Conservation (phyloP, 2,329 filamentous ascomycete species). For the Paecilomyces niveus region DNA sequence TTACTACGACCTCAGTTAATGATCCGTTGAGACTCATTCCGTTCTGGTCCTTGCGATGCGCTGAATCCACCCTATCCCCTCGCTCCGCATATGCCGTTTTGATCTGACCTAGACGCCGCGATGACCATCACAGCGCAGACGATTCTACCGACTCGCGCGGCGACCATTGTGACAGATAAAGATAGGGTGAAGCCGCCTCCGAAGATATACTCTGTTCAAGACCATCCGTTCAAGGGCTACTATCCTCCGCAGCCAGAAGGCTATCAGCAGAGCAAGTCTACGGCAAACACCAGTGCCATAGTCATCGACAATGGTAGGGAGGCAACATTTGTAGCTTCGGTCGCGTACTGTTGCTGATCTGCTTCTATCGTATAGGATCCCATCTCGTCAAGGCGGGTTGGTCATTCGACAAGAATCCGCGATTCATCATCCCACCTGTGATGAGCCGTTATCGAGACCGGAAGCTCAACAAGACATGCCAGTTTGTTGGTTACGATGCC, state of each 20-base stretch:
- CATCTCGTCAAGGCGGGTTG: slow-evolving; percentile 86
- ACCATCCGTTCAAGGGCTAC: slow-evolving; percentile 56
- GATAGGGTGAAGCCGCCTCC: slow-evolving; percentile 49
- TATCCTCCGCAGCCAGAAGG: slow-evolving; percentile 57
- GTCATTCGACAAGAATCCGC: slow-evolving; percentile 82
- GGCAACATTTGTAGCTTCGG: slow-evolving; percentile 7
- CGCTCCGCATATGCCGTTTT: background rate
- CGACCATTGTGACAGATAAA: slow-evolving; percentile 37
- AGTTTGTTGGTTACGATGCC: slow-evolving; percentile 86
- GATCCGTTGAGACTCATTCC: background rate
- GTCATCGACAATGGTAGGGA: slow-evolving; percentile 90
- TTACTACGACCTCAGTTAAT: background rate
- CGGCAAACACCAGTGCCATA: slow-evolving; percentile 62
- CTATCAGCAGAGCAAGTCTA: slow-evolving; percentile 59
- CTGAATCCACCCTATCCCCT: slow-evolving; percentile 8
- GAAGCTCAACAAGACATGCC: slow-evolving; percentile 85
- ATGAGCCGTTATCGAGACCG: slow-evolving; percentile 94
- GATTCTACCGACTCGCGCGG: slow-evolving; percentile 29
- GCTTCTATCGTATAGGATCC: slow-evolving; percentile 55
- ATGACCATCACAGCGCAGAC: slow-evolving; percentile 39
- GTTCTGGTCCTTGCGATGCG: slow-evolving; percentile 12
- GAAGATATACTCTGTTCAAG: slow-evolving; percentile 47
- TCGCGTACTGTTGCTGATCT: background rate
- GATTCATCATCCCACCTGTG: slow-evolving; percentile 74
- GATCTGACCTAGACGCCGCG: slow-evolving; percentile 10